Evolutionary conservation across 305 asterid genomes (phyloP).

Genomic region (Fraxinus ornus): DNA sequence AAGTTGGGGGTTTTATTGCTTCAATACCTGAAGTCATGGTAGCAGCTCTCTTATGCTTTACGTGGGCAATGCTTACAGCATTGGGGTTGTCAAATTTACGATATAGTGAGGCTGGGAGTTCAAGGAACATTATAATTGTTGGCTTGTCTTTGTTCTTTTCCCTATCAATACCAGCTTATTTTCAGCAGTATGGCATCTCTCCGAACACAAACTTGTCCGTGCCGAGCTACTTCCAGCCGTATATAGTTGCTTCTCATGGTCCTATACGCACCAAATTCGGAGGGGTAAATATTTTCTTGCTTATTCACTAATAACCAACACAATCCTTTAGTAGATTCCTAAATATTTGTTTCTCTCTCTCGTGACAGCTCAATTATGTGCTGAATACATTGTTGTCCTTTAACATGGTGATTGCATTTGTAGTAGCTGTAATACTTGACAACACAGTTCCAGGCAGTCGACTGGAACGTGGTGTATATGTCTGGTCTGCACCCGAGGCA

Average conservation of each 20-base stretch:
- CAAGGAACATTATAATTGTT: slow-evolving; percentile 89
- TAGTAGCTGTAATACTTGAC: slow-evolving; percentile 74
- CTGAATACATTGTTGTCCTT: slow-evolving; percentile 80
- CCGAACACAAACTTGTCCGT: slow-evolving; percentile 72
- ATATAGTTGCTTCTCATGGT: slow-evolving; percentile 86
- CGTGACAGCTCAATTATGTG: slow-evolving; percentile 73
- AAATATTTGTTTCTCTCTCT: background rate
- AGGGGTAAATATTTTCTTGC: slow-evolving; percentile 51
- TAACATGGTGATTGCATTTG: slow-evolving; percentile 89
- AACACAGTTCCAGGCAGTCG: slow-evolving; percentile 91
- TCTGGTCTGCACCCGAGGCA: slow-evolving; percentile 84
- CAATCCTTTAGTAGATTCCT: background rate
- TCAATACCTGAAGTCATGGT: slow-evolving; percentile 92
- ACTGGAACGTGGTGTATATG: slow-evolving; percentile 91
- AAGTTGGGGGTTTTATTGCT: slow-evolving; percentile 97
- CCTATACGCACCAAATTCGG: slow-evolving; percentile 65
- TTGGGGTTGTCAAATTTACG: slow-evolving; percentile 89
- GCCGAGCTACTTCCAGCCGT: slow-evolving; percentile 85
- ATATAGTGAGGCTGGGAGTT: slow-evolving; percentile 96
- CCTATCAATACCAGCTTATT: slow-evolving; percentile 81
- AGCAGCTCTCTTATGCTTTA: slow-evolving; percentile 92
- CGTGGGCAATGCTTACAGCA: slow-evolving; percentile 97
- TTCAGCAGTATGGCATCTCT: slow-evolving; percentile 83
- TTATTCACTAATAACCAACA: background rate
- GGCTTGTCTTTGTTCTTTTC: slow-evolving; percentile 90